Percentiles rank a stretch among this genome's conserved stretches.
These are phyloP conservation scores for Mycosphaerelloides madeirae DNA, from an alignment of 2,329 filamentous ascomycete genomes.

Conservation along the genomic window DNA sequence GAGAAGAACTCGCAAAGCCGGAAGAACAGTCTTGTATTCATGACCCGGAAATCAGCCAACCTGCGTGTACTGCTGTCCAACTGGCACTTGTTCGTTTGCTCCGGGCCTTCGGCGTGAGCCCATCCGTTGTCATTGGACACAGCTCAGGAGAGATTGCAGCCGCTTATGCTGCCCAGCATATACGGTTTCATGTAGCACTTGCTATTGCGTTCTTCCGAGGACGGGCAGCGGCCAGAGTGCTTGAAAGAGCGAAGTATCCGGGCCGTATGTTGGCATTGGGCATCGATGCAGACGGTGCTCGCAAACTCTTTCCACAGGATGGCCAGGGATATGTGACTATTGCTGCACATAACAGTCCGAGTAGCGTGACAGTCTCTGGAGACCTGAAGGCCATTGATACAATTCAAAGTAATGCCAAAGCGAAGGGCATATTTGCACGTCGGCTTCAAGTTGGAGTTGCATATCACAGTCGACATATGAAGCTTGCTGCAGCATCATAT, in stretches of 20 bases:
- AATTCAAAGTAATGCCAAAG: constrained; percentile 26
- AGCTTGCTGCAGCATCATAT: not conserved
- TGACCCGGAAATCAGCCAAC: constrained; percentile 3
- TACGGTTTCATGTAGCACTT: constrained; percentile 13
- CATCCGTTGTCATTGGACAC: not conserved
- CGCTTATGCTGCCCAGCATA: constrained; percentile 24
- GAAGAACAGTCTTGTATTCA: not conserved
- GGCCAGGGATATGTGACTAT: constrained; percentile 25
- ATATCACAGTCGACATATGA: not conserved
- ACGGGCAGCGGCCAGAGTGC: not conserved
- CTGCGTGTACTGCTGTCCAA: constrained; percentile 10
- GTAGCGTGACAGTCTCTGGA: constrained; percentile 41
- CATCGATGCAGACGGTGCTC: too few species aligned
- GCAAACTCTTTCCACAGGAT: constrained; percentile 19
- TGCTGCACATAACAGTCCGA: constrained; percentile 37
- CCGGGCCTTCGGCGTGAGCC: not conserved
- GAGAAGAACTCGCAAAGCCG: not conserved
- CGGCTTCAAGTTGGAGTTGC: not conserved
- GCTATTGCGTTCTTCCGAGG: constrained; percentile 16
- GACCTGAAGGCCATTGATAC: constrained; percentile 29
- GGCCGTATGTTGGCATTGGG: constrained; percentile 34
- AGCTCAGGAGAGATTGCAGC: constrained; percentile 30
- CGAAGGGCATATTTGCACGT: constrained; percentile 32
- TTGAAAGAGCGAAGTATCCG: constrained; percentile 1
- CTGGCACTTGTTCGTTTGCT: constrained; percentile 10